Base-by-base conservation (phyloP, 2,329 filamentous ascomycete species). In the Colletotrichum graminicola region DNA sequence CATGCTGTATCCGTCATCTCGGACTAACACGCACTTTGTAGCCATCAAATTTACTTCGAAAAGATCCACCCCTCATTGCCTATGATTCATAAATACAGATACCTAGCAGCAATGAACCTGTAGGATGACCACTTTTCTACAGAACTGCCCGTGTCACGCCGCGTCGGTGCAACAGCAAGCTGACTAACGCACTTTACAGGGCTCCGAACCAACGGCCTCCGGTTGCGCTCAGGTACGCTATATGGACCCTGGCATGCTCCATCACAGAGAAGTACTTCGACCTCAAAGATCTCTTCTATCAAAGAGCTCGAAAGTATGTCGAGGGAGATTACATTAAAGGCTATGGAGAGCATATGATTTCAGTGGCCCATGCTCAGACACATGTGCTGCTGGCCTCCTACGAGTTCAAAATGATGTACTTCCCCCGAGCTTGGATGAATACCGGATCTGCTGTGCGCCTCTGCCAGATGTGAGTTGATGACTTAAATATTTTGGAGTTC, bases 401-500 rank as follows among this genome's bases (percentile, higher is more conserved):
- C 77, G 96, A 99, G 80, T 98, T 98, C 85, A 97, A 95, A 82
- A 93, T 93, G 88, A 97, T 98, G 93, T 97, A 94, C 80, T 98
- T 98, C 76, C 95, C 96, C 1, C 87, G 96, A 75, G 96, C 96
- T 0, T 98, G 96, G 96, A 90, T 97, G 83, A 98, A 93, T 75
- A 92, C 93, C 3, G 96, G 95, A 29, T 88, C 93, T 73, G 92
- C 92, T 5, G 89, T 92, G n/a, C 89, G 95, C 62, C 82, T 98
- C 65, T 89, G 90, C 62, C 92, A 97, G 77, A 98, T 98, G 95
- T 90, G 79, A 80, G 87, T 79, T 26, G 34, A 26, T 11, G 29
- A 5, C 36, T 34, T 5, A 21, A 6, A 18, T 12, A 54, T 45
- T 12, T 36, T 16, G 26, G 12, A 14, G 45, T 36, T 29, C 4